Conservation (phyloP, 2,329 filamentous ascomycete genomes). For the Metarhizium sp. region DNA sequence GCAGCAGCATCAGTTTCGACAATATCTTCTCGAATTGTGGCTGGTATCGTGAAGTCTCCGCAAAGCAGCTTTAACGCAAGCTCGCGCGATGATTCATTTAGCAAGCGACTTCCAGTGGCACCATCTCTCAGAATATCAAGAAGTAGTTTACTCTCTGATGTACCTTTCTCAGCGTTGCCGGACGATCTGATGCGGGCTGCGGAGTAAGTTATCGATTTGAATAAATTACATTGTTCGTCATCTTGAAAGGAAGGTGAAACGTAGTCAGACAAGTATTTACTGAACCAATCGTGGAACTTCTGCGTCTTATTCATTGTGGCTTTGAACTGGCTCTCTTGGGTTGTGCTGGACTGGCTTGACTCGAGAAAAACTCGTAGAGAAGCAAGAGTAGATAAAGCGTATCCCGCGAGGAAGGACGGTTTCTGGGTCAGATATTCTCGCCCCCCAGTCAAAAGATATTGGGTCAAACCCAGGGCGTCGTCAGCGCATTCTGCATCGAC, state of each 20-base stretch:
- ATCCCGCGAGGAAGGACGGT: conserved; percentile 72
- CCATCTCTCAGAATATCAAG: conserved; percentile 73
- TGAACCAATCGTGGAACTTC: conserved; percentile 71
- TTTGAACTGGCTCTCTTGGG: conserved; percentile 74
- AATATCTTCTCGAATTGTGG: conserved; percentile 45
- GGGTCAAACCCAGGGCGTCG: conserved; percentile 77
- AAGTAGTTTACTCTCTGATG: conserved; percentile 70
- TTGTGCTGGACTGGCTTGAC: conserved; percentile 67
- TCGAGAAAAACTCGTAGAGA: conserved; percentile 69
- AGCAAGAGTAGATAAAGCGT: conserved; percentile 68
- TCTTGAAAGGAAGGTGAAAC: conserved; percentile 42
- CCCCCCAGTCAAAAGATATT: conserved; percentile 71
- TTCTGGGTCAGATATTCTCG: conserved; percentile 50
- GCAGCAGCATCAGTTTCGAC: conserved; percentile 59
- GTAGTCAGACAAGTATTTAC: conserved; percentile 56
- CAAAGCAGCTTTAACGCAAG: conserved; percentile 67
- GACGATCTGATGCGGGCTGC: conserved; percentile 57
- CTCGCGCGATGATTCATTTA: conserved; percentile 61
- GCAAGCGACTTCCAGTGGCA: conserved; percentile 47
- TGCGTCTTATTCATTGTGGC: conserved; percentile 68
- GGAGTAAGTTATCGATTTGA: conserved; percentile 57
- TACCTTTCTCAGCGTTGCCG: conserved; percentile 60
- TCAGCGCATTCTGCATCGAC: conserved; percentile 81
- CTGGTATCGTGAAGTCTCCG: conserved; percentile 56
- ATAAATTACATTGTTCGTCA: conserved; percentile 42